Conservation (phyloP, 2,329 filamentous ascomycete species). For the Hypomyces perniciosus region DNA sequence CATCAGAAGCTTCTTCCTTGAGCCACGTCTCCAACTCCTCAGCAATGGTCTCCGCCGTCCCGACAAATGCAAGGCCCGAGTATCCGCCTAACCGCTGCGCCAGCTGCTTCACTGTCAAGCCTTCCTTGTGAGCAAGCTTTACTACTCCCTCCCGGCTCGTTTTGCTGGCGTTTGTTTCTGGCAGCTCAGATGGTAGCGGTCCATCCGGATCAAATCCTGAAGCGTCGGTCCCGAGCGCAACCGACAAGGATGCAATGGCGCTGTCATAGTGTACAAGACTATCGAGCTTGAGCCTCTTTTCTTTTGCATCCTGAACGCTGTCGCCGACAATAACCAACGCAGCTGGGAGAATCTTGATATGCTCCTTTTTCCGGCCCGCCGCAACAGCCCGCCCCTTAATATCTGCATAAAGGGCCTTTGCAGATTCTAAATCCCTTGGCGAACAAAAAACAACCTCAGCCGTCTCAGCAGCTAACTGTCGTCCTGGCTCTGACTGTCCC, state of each 20-base stretch:
- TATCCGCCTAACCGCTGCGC: conserved; percentile 46
- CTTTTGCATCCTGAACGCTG: conserved; percentile 40
- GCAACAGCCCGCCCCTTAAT: conserved; percentile 42
- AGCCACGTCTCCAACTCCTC: conserved; percentile 46
- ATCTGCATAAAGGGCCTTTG: conserved; percentile 44
- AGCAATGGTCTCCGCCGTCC: conserved; percentile 41
- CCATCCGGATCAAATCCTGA: conserved; percentile 43
- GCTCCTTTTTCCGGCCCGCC: conserved; percentile 38
- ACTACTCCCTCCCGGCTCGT: conserved; percentile 39
- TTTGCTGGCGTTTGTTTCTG: conserved; percentile 50
- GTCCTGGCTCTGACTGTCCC: conserved; percentile 46
- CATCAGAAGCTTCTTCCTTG: conserved; percentile 41
- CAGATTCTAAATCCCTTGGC: conserved; percentile 37
- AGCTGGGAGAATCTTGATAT: conserved; percentile 47
- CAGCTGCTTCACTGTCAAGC: conserved; percentile 45
- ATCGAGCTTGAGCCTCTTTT: conserved; percentile 43
- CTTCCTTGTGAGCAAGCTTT: conserved; percentile 38
- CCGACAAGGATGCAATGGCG: conserved; percentile 46
- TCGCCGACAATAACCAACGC: conserved; percentile 46
- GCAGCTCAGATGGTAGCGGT: conserved; percentile 42
- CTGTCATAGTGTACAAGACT: conserved; percentile 49
- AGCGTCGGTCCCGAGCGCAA: conserved; percentile 41
- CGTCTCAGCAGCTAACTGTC: conserved; percentile 46
- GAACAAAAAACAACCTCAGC: conserved; percentile 49
- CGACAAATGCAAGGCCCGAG: conserved; percentile 44